These are phyloP conservation scores for Xylariaceae sp. DNA, from an alignment of 2,329 filamentous ascomycete genomes.

Conservation along the genomic window DNA sequence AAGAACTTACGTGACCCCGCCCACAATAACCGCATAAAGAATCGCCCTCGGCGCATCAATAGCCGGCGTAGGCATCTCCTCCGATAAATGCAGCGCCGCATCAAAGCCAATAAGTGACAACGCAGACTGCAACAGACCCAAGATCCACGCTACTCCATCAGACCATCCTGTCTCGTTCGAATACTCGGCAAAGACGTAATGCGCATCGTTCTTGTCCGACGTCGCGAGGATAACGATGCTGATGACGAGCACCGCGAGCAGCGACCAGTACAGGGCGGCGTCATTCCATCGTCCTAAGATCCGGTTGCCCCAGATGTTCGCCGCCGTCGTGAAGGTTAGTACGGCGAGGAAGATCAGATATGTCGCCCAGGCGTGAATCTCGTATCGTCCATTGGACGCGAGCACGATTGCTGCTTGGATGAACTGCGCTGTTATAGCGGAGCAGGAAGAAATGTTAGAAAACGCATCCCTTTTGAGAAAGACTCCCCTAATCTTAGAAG, in stretches of 20 bases:
- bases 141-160: conserved; percentile 44
- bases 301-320: conserved; percentile 40
- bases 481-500: too few species aligned
- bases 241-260: conserved; percentile 40
- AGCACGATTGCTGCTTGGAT: conserved; percentile 40
- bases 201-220: conserved; percentile 37
- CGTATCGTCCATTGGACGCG: conserved; percentile 36
- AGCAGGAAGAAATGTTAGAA: neutral
- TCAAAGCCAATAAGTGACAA: conserved; percentile 41
- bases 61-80: conserved; percentile 42
- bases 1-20: conserved; percentile 38
- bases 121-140: conserved; percentile 42
- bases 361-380: conserved; percentile 36
- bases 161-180: conserved; percentile 44
- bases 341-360: conserved; percentile 42
- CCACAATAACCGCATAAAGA: conserved; percentile 40
- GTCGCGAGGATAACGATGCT: conserved; percentile 41
- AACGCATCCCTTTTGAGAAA: neutral
- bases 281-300: conserved; percentile 42
- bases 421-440: conserved; percentile 36
- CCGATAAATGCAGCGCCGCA: conserved; percentile 42
- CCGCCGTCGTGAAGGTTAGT: conserved; percentile 33
- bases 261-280: conserved; percentile 39
- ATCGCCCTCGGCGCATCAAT: conserved; percentile 41
- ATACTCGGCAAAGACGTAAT: conserved; percentile 42